Conservation (phyloP, 805 yeast species). For the Candida railenensis region DNA sequence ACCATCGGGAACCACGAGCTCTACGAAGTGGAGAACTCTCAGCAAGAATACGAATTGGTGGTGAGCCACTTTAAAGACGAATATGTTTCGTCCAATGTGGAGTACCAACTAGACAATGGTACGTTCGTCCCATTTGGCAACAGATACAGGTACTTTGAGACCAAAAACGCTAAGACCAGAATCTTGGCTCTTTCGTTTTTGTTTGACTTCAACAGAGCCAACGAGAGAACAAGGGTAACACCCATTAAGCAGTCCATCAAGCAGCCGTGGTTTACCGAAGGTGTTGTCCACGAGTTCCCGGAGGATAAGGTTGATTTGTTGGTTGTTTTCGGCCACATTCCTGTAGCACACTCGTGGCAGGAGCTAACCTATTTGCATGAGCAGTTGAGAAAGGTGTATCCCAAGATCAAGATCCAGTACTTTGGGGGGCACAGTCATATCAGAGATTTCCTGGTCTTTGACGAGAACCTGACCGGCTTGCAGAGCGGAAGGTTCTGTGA, state of each 20-base stretch:
- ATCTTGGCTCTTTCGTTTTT: constrained; percentile 75
- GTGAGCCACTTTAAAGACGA: constrained; percentile 59
- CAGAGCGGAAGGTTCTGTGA: constrained; percentile 94
- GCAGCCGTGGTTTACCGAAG: constrained; percentile 63
- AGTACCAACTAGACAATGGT: constrained; percentile 44
- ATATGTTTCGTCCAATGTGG: constrained; percentile 74
- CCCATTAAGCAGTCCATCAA: constrained; percentile 54
- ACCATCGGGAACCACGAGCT: constrained; percentile 93
- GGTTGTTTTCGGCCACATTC: constrained; percentile 77
- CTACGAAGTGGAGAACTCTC: constrained; percentile 63
- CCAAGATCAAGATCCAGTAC: constrained; percentile 68
- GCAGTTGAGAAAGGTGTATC: constrained; percentile 56
- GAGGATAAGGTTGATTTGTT: constrained; percentile 56
- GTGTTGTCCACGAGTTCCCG: constrained; percentile 27
- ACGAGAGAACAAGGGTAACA: constrained; percentile 60
- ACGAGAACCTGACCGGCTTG: constrained; percentile 66
- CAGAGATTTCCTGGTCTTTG: constrained; percentile 75
- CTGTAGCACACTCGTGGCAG: constrained; percentile 51
- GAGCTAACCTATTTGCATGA: constrained; percentile 51
- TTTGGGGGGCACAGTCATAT: constrained; percentile 96
- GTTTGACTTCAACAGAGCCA: constrained; percentile 68
- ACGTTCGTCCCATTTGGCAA: constrained; percentile 66
- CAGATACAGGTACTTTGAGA: constrained; percentile 61
- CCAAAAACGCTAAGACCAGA: constrained; percentile 50
- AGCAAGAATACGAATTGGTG: constrained; percentile 61